Evolutionary conservation across 441 rosid species (phyloP).

Genomic region (Manihot esculenta): DNA sequence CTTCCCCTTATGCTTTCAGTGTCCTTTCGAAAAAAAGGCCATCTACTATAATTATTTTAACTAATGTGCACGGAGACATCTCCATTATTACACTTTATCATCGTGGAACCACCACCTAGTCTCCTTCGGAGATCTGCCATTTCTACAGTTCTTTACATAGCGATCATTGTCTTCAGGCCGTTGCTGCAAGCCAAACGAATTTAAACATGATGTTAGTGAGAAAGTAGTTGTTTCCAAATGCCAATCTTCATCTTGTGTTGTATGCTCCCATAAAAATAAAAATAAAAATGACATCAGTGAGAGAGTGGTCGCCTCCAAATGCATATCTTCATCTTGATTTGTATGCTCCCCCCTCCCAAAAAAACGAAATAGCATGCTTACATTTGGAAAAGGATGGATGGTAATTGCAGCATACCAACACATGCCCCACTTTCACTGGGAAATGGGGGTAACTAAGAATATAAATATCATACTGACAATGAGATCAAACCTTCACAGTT

Average conservation of each 20-base stretch:
- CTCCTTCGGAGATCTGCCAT: conserved; percentile 98
- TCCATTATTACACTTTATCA: conserved; percentile 66
- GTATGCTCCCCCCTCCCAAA: neutral
- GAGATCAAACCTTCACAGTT: conserved; percentile 66
- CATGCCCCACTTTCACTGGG: neutral
- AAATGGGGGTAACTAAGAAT: neutral
- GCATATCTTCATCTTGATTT: neutral
- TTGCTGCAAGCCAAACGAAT: conserved; percentile 60
- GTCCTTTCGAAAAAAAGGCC: conserved; percentile 28
- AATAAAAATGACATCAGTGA: neutral
- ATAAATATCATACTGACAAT: conserved; percentile 3
- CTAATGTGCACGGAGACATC: conserved; percentile 31
- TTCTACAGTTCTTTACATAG: conserved; percentile 92
- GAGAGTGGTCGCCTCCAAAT: too few relatives aligned
- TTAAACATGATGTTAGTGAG: neutral
- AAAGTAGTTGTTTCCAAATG: neutral
- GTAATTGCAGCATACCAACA: neutral
- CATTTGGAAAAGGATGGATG: neutral
- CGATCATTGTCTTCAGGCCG: conserved; percentile 98
- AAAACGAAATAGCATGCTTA: neutral
- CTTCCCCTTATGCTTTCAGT: conserved; percentile 29
- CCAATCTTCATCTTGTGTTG: neutral
- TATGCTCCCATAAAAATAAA: neutral
- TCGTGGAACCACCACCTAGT: conserved; percentile 99
- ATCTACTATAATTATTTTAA: conserved; percentile 33